Conservation (phyloP, 768 basidiomycete species). For the Boletales sp. region DNA sequence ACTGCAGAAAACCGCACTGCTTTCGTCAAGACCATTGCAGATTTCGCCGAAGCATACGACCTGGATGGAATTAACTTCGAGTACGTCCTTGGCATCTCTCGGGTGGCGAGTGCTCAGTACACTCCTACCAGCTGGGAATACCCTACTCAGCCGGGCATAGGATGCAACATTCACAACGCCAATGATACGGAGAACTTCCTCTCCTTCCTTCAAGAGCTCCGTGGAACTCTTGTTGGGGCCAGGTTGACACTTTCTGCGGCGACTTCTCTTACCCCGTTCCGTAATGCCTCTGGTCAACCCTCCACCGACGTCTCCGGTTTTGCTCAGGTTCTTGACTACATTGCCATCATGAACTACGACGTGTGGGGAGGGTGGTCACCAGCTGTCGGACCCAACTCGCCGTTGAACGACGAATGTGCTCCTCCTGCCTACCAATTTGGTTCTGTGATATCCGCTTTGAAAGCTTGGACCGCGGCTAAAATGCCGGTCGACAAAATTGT, state of each 20-base stretch:
- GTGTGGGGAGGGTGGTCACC: constrained; percentile 50
- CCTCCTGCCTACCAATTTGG: constrained; percentile 55
- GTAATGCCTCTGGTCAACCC: constrained; percentile 54
- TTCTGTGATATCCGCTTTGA: constrained; percentile 71
- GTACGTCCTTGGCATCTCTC: constrained; percentile 9
- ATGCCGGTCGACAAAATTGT: constrained; percentile 69
- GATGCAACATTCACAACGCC: constrained; percentile 57
- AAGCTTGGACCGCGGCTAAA: constrained; percentile 71
- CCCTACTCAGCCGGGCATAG: constrained; percentile 61
- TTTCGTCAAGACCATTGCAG: constrained; percentile 57
- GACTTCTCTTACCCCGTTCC: constrained; percentile 63
- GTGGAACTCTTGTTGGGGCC: constrained; percentile 44
- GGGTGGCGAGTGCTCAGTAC: background rate
- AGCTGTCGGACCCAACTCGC: constrained; percentile 74
- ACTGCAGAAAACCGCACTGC: constrained; percentile 53
- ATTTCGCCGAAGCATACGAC: constrained; percentile 45
- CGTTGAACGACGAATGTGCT: constrained; percentile 74
- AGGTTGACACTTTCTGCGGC: constrained; percentile 69
- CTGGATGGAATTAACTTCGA: constrained; percentile 52
- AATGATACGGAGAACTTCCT: constrained; percentile 78
- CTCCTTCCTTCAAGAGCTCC: constrained; percentile 66
- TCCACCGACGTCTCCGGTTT: constrained; percentile 71
- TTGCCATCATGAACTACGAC: constrained; percentile 69
- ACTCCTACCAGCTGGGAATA: constrained; percentile 74
- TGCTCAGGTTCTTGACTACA: constrained; percentile 63